These are phyloP conservation scores for Leishmania guyanensis DNA, from an alignment of 208 protist genomes.

Conservation along the genomic window DNA sequence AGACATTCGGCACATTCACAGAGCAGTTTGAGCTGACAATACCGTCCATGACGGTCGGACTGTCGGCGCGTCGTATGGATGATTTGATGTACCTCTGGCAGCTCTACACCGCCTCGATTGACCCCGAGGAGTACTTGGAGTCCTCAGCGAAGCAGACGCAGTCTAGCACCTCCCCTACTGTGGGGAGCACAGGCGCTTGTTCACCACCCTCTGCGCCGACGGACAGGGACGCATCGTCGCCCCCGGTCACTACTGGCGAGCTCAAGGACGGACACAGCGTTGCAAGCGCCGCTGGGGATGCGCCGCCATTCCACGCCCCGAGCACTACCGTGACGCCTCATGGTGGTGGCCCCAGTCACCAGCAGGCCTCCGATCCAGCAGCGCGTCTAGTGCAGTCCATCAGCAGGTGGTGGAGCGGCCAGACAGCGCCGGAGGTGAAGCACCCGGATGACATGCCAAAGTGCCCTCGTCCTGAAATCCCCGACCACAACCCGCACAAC, in stretches of 20 bases:
- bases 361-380: background rate
- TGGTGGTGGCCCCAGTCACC: background rate
- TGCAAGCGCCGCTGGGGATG: background rate
- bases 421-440: conserved; percentile 16
- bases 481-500: conserved; percentile 58
- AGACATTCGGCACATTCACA: conserved; percentile 86
- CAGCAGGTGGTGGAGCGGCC: conserved; percentile 27
- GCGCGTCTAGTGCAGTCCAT: conserved; percentile 12
- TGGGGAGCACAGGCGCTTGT: background rate
- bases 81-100: conserved; percentile 89
- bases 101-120: conserved; percentile 78
- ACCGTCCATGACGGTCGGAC: conserved; percentile 79
- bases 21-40: conserved; percentile 60
- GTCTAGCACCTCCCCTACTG: background rate
- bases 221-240: background rate
- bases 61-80: conserved; percentile 72
- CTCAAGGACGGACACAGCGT: background rate
- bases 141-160: conserved; percentile 9
- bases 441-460: conserved; percentile 30
- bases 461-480: conserved; percentile 42
- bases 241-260: background rate
- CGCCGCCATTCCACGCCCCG: no score
- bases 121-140: conserved; percentile 50
- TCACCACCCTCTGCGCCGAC: background rate
- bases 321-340: background rate